Percentiles rank a stretch among this genome's conserved stretches.
Evolutionary conservation across 768 basidiomycete genomes (phyloP).

Genomic region (Termitomyces sp.): DNA sequence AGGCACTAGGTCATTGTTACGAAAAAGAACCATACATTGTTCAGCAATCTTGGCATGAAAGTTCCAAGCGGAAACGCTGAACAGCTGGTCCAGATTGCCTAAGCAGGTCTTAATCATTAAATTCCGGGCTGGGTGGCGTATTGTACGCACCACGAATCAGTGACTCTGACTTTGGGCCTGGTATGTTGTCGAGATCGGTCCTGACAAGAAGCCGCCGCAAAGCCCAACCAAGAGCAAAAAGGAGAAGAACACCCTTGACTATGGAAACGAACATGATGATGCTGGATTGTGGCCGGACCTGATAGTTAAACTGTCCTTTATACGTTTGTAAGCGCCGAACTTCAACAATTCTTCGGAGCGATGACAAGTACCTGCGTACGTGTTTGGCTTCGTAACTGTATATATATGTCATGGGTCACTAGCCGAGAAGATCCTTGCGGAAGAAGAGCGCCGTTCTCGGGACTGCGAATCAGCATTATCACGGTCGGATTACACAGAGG

Average conservation of each 20-base stretch:
- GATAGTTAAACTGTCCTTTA: not conserved
- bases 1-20: not conserved
- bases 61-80: conserved; percentile 3
- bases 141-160: conserved; percentile 22
- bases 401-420: not conserved
- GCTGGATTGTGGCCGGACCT: not conserved
- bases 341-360: not conserved
- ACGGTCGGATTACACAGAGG: not conserved
- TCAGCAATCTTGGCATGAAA: conserved; percentile 6
- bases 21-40: conserved; percentile 1
- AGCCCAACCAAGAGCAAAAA: conserved; percentile 11
- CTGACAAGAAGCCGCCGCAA: conserved; percentile 14
- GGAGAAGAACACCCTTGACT: not conserved
- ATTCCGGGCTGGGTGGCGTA: not conserved
- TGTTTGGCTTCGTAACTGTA: not conserved
- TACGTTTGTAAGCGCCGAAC: not conserved
- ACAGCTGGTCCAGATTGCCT: conserved; percentile 12
- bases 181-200: conserved; percentile 27
- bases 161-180: conserved; percentile 26
- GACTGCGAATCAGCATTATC: not conserved
- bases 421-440: not conserved
- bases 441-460: not conserved
- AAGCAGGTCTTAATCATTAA: not conserved
- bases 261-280: conserved; percentile 2
- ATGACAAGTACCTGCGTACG: conserved; percentile 7